phyloP scores from a whole-genome alignment of 1,284 basidiomycete species.

The Malassezia restricta region DNA sequence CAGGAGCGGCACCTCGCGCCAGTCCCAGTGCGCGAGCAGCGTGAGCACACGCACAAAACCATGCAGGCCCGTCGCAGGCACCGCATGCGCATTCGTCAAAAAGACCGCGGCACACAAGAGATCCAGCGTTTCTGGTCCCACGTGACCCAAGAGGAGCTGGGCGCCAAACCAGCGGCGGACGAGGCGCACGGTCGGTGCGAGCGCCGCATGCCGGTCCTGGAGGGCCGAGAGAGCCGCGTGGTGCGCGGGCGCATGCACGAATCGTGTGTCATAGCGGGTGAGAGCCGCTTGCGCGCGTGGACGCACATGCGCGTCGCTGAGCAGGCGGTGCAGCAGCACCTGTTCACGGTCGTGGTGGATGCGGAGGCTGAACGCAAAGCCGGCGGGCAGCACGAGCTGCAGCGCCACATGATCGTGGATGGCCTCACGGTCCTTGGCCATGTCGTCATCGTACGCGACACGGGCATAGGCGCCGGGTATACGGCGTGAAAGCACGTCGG shows the following conservation, averaged over 20 bases:
- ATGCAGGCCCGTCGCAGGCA: slow-evolving; percentile 50
- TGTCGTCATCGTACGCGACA: slow-evolving; percentile 49
- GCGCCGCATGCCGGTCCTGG: slow-evolving; percentile 66
- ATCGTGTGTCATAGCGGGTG: slow-evolving; percentile 58
- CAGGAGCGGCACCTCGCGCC: slow-evolving; percentile 52
- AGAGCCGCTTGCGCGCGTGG: slow-evolving; percentile 55
- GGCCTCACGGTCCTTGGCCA: slow-evolving; percentile 38
- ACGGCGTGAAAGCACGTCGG: slow-evolving; percentile 23
- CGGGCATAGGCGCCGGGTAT: slow-evolving; percentile 12
- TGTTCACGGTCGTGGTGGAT: slow-evolving; percentile 82
- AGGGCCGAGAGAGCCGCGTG: slow-evolving; percentile 71
- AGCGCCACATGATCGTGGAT: slow-evolving; percentile 61
- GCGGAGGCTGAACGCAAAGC: slow-evolving; percentile 72
- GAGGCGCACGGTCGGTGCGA: slow-evolving; percentile 69
- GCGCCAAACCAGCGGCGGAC: slow-evolving; percentile 83
- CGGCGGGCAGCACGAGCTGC: slow-evolving; percentile 66
- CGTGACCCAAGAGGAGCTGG: slow-evolving; percentile 66
- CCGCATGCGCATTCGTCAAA: slow-evolving; percentile 43
- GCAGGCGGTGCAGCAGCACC: slow-evolving; percentile 61
- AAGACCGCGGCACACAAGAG: slow-evolving; percentile 61
- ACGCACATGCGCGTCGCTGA: slow-evolving; percentile 46
- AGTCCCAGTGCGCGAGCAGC: slow-evolving; percentile 68
- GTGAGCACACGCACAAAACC: slow-evolving; percentile 70
- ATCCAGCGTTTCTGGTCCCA: slow-evolving; percentile 70
- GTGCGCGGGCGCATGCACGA: slow-evolving; percentile 67